Evolutionary conservation across 139 green algal genomes (phyloP).

Genomic region (Chlamydomonas schloesseri): DNA sequence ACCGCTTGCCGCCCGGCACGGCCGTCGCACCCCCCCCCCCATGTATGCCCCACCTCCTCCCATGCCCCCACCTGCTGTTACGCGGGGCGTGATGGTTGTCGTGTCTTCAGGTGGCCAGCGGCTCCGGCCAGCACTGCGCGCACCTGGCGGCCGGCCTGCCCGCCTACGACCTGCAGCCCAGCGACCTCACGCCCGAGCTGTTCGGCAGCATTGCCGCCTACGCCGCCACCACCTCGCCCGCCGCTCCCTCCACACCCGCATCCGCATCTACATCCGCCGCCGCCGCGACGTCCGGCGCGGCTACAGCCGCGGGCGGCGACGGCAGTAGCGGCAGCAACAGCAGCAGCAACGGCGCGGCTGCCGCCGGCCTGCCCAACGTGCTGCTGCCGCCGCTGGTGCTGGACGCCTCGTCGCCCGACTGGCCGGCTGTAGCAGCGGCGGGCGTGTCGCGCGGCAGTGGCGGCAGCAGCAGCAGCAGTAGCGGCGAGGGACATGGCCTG

Average conservation of each 20-base stretch:
- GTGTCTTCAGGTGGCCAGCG: constrained; percentile 55
- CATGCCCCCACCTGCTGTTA: no score
- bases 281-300: no score
- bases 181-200: constrained; percentile 49
- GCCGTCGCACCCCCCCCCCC: no score
- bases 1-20: no score
- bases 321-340: no score
- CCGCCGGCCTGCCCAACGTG: constrained; percentile 44
- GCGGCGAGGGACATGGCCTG: not conserved
- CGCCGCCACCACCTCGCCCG: not conserved
- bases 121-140: constrained; percentile 67
- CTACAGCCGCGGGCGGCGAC: not conserved
- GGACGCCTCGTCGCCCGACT: constrained; percentile 35
- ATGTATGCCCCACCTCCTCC: not conserved
- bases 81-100: no score
- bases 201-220: constrained; percentile 38
- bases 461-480: not conserved
- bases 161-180: constrained; percentile 56
- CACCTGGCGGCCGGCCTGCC: constrained; percentile 53
- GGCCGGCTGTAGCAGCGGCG: constrained; percentile 1
- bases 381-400: constrained; percentile 50
- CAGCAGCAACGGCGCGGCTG: no score
- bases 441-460: not conserved
- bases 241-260: no score
- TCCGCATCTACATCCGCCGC: no score